Base-by-base conservation (phyloP, 192 early-diverging fungal genomes). In the Phycomyces nitens region DNA sequence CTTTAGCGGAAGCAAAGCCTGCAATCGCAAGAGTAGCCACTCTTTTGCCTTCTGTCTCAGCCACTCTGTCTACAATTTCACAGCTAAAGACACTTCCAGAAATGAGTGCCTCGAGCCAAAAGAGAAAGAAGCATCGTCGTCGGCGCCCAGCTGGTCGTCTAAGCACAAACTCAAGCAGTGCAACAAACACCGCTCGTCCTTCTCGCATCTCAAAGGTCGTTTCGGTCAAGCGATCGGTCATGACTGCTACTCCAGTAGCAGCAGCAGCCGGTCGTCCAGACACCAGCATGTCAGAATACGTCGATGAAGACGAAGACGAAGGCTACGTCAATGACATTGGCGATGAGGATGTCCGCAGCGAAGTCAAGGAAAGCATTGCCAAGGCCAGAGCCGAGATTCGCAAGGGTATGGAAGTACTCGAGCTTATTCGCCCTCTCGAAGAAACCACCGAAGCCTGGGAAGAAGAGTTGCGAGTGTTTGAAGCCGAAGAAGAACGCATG, bases 331-430 rank as follows among this genome's bases (percentile, higher is more conserved):
- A 61, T 41, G 60, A 66, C 29, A 18, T 41, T 38, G 53, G 60
- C 22, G 70, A 71, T 38, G 64, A 66, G 58, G 57, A 55, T 55
- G 49, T 63, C 14, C 16, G 53, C 16, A 58, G 60, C 16, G 72
- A 65, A 52, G 63, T 74, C 55, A 69, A 74, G 43, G 68, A 69
- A 23, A 69, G 63, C 50, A 74, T 74, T 41, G 72, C 66, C 14
- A 69, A 66, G 41, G 72, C 68, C 10, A 41, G 64, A 24, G 68
- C 54, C 5, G 72, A 74, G 47, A 74, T 74, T 24, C 62, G 59
- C 39, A 74, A 69, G 50, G 64, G 72, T 3, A 59, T 74, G 53
- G 67, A 64, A 58, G 50, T 74, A 22, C 56, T 74, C 34, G 58
- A 74, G 53, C 52, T 60, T 5, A 55, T 69, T 1, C 50, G 58